A percentile compares a stretch with the other conserved stretches of the same genome.
These are phyloP conservation scores for Neofusicoccum laricinum DNA, from an alignment of 2,329 filamentous ascomycete genomes.

Conservation along the genomic window DNA sequence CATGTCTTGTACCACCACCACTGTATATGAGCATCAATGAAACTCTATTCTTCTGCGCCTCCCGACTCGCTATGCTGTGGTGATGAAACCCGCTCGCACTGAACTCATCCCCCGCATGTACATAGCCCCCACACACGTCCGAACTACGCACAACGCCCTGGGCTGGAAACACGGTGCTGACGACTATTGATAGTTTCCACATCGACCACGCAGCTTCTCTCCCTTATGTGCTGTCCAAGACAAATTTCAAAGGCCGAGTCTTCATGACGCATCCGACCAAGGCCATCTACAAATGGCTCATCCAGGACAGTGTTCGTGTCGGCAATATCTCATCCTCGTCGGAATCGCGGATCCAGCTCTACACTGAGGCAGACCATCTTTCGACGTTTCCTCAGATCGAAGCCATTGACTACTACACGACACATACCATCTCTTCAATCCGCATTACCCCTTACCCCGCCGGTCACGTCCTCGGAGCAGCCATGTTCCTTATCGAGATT, in stretches of 20 bases:
- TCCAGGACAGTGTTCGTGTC: constrained; percentile 93
- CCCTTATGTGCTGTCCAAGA: constrained; percentile 95
- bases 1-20: constrained; percentile 13
- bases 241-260: constrained; percentile 92
- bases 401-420: constrained; percentile 97
- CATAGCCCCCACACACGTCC: constrained; percentile 1
- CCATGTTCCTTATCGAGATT: constrained; percentile 98
- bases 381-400: constrained; percentile 93
- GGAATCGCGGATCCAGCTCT: constrained; percentile 66
- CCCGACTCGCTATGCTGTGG: constrained; percentile 15
- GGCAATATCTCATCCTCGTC: constrained; percentile 65
- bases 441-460: constrained; percentile 96
- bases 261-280: constrained; percentile 99
- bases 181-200: constrained; percentile 70
- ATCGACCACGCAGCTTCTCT: constrained; percentile 98
- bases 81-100: constrained; percentile 7
- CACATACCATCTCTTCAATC: constrained; percentile 94
- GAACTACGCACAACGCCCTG: not conserved
- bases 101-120: constrained; percentile 13
- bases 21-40: constrained; percentile 20
- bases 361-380: constrained; percentile 92
- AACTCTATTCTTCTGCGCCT: constrained; percentile 13
- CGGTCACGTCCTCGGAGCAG: constrained; percentile 94
- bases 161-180: not conserved
- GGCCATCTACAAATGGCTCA: constrained; percentile 99